Percentiles rank a stretch among this genome's conserved stretches.
phyloP scores from a whole-genome alignment of 345 rosid genomes.

The Boechera divaricarpa region DNA sequence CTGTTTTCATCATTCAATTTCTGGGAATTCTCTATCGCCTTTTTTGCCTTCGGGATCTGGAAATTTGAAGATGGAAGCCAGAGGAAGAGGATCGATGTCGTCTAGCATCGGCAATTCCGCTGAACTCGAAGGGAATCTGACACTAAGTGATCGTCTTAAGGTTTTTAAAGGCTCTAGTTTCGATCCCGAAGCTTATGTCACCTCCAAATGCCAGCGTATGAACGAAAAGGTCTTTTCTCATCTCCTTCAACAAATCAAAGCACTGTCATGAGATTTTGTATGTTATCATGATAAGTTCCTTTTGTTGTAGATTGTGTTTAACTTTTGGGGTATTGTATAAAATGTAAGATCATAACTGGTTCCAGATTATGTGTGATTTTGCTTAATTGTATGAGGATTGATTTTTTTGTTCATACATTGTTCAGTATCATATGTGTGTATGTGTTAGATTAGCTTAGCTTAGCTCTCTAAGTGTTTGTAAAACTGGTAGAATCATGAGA shows the following conservation, averaged over 20 bases:
- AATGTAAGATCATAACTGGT: background rate
- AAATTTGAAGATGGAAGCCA: constrained; percentile 33
- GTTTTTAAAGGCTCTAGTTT: constrained; percentile 72
- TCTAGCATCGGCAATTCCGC: constrained; percentile 67
- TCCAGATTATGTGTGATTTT: background rate
- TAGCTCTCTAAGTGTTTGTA: constrained; percentile 22
- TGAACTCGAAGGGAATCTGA: constrained; percentile 65
- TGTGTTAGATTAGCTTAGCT: background rate
- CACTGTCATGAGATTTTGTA: background rate
- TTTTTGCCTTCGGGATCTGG: background rate
- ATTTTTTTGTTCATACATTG: background rate
- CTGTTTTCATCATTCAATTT: background rate
- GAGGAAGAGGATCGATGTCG: constrained; percentile 47
- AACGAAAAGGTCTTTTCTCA: constrained; percentile 69
- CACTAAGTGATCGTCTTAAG: constrained; percentile 82
- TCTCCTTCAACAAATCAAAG: background rate
- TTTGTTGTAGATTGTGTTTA: background rate
- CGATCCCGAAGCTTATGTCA: constrained; percentile 68
- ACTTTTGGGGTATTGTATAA: background rate
- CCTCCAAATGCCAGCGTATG: constrained; percentile 79
- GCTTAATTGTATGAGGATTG: background rate
- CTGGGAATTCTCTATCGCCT: background rate
- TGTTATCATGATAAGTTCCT: background rate
- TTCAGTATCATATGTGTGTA: no score
- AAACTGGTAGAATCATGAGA: background rate